A percentile compares a stretch with the other conserved stretches of the same genome.
phyloP scores from a whole-genome alignment of 2,329 filamentous ascomycete species.

The Dactylonectria estremocensis region DNA sequence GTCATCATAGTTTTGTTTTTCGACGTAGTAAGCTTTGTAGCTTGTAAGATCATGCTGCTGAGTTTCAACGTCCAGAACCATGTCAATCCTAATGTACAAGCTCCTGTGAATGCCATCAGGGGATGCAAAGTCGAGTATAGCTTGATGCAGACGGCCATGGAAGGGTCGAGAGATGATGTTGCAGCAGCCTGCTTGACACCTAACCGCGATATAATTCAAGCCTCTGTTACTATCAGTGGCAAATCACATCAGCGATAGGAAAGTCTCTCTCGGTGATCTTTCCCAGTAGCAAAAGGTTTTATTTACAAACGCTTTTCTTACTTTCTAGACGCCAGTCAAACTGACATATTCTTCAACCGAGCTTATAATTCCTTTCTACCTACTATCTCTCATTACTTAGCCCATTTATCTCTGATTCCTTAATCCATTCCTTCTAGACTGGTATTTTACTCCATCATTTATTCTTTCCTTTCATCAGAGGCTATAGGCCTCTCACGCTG shows the following conservation, averaged over 20 bases:
- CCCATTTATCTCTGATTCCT: too few relatives aligned
- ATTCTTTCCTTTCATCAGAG: neutral
- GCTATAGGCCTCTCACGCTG: neutral
- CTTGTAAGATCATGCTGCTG: neutral
- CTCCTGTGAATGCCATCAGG: neutral
- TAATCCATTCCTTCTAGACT: too few relatives aligned
- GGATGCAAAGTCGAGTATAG: neutral
- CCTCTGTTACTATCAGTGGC: conserved; percentile 1
- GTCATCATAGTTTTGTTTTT: conserved; percentile 5
- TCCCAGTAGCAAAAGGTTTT: too few relatives aligned
- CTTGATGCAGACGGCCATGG: neutral
- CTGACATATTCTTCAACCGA: too few relatives aligned
- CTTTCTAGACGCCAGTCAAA: too few relatives aligned
- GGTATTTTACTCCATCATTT: neutral
- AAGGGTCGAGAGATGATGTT: conserved; percentile 6
- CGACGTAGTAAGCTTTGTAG: neutral
- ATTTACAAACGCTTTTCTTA: too few relatives aligned
- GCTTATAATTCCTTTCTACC: too few relatives aligned
- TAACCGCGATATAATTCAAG: conserved; percentile 14
- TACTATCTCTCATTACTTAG: too few relatives aligned
- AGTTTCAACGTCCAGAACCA: neutral
- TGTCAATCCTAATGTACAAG: neutral
- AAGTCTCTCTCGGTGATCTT: conserved; percentile 4
- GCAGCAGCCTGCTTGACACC: conserved; percentile 15
- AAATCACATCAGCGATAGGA: conserved; percentile 1